Base-by-base conservation (phyloP, 208 protist species). In the Leishmania tarentolae region DNA sequence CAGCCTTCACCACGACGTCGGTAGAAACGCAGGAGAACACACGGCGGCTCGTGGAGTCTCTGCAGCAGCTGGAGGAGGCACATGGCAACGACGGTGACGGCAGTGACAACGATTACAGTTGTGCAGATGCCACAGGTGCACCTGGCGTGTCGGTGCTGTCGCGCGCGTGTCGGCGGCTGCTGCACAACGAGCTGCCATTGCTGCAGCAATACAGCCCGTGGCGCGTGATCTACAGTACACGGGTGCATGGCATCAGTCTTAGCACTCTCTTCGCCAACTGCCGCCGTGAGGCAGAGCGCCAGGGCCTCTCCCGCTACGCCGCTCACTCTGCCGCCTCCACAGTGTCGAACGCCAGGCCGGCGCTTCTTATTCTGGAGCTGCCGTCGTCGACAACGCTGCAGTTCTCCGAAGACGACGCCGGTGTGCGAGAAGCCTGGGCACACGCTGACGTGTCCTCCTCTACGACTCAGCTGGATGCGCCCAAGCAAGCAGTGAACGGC, bases 221-320 rank as follows among this genome's bases (percentile, higher is more conserved):
- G 91, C 81, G 89, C 47, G 80, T 95, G 28, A 89, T 96, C 37
- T 96, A 96, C 86, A 93, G 88, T 80, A 93, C 91, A 21, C 85
- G 86, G 21, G 79, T 91, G 47, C 93, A 96, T 75, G 93, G 93
- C 19, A 63, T 87, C 5, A 94, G 91, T 72, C 88, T 91, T 21
- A 68, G 80, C 47, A 91, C 82, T 0, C 83, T 96, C 65, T 68
- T 93, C 50, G 76, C 73, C 2, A 91, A 84, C 82, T 94, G 93
- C 81, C 56, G 80, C 63, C 89, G 86, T 3, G 91, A 89, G 77
- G 68, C 61, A 15, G 89, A 87, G 63, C 77, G 68, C 37, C 78
- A 82, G 24, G 13, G 19, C 50, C 50, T 63, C 44, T 21, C 44
- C 66, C 79, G n/a, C 13, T 59, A 47, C 63, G 21, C 5, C 28